Percentiles rank a stretch among this genome's conserved stretches.
phyloP scores from a whole-genome alignment of 192 early-diverging fungal genomes.

The Linderina pennispora region DNA sequence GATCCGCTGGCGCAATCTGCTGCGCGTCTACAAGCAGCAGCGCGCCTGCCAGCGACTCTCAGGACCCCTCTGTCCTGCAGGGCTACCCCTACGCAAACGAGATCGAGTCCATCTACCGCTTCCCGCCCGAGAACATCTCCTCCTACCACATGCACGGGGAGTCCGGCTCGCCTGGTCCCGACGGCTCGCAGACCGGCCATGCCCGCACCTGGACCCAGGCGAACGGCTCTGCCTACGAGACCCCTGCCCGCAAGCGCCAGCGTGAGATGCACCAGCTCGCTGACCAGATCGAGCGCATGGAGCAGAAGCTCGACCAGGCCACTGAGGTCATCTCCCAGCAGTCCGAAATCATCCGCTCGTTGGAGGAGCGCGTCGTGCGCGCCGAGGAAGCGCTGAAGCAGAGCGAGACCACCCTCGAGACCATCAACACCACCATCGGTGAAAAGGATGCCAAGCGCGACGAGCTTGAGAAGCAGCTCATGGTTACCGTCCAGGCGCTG shows the following conservation, averaged over 20 bases:
- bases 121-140: slow-evolving; percentile 36
- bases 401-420: slow-evolving; percentile 31
- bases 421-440: slow-evolving; percentile 31
- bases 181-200: slow-evolving; percentile 19
- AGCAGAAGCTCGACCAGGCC: slow-evolving; percentile 41
- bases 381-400: slow-evolving; percentile 43
- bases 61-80: slow-evolving; percentile 29
- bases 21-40: slow-evolving; percentile 76
- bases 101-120: slow-evolving; percentile 46
- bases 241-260: slow-evolving; percentile 43
- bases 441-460: slow-evolving; percentile 47
- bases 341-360: slow-evolving; percentile 29
- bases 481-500: slow-evolving; percentile 45
- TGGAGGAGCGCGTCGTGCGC: slow-evolving; percentile 36
- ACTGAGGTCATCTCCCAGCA: slow-evolving; percentile 42
- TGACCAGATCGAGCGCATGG: slow-evolving; percentile 38
- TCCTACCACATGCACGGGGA: slow-evolving; percentile 13
- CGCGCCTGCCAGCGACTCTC: too few relatives aligned
- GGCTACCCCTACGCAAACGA: slow-evolving; percentile 36
- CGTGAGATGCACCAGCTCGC: slow-evolving; percentile 32
- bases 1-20: slow-evolving; percentile 56
- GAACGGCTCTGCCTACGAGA: slow-evolving; percentile 39
- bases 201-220: slow-evolving; percentile 44
- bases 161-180: neutral
- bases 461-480: slow-evolving; percentile 43